phyloP scores from a whole-genome alignment of 352 stramenopile genomes.

The Aphanomyces invadans region DNA sequence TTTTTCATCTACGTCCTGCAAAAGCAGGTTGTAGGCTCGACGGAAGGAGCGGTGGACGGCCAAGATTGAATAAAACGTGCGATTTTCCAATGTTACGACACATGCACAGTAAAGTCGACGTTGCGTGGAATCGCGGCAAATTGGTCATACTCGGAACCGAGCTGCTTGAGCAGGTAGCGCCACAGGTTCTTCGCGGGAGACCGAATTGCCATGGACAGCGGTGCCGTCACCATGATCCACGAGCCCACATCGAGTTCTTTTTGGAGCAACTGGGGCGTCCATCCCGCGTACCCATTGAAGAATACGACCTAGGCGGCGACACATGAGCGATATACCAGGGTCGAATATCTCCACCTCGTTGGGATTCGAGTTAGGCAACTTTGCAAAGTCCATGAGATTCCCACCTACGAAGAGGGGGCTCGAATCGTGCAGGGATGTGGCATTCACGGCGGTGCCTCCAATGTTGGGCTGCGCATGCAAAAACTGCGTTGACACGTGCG shows the following conservation, averaged over 20 bases:
- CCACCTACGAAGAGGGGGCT: constrained; percentile 52
- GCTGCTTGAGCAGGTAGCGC: constrained; percentile 51
- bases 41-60: neutral
- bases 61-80: neutral
- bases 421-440: constrained; percentile 36
- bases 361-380: constrained; percentile 43
- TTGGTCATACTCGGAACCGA: constrained; percentile 65
- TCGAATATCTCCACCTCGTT: constrained; percentile 40
- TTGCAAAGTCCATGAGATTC: constrained; percentile 54
- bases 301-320: constrained; percentile 47
- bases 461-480: constrained; percentile 51
- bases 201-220: constrained; percentile 58
- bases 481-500: constrained; percentile 41
- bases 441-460: constrained; percentile 44
- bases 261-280: constrained; percentile 59
- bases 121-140: constrained; percentile 50
- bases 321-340: neutral
- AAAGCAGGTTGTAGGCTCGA: constrained; percentile 29
- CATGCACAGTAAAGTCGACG: constrained; percentile 28
- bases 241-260: constrained; percentile 56
- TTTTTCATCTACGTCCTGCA: constrained; percentile 48
- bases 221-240: constrained; percentile 69
- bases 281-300: constrained; percentile 65
- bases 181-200: constrained; percentile 50
- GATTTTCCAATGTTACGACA: neutral